Evolutionary conservation across 1,139 yeast species (phyloP), one percentile per base, ranked within the genome.

Genomic region (Martiniozyma asiatica): DNA sequence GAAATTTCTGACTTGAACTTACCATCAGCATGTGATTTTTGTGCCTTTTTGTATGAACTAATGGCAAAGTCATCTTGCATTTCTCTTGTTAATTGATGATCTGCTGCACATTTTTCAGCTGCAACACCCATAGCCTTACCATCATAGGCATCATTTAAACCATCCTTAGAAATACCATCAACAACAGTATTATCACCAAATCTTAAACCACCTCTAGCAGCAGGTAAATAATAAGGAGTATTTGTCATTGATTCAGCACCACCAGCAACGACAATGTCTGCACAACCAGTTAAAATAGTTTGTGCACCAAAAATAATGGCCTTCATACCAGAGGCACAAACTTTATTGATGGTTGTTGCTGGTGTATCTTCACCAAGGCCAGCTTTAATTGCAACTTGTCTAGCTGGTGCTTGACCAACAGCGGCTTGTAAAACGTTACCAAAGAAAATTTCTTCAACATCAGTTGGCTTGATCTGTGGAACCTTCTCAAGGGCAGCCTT

Each of bases 241-340:
- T 89, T 89, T 41, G 94, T 68, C 98, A 89, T 89, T 38, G 94
- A 79, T 62, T 89, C 98, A 41, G 95, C 92, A 51, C 98, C 98
- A 47, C 97, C 98, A 31, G 89, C 93, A 45, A 89, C 80, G 27
- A 87, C 93, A 43, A 89, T 75, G 50, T 85, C 96, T 33, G 95
- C 94, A 42, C 72, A 67, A 33, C 96, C 96, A 44, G 93, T 71
- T 51, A 80, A 59, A 49, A 89, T 87, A 38, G 89, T 62, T 61
- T 87, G 97, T 28, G 96, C 89, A 40, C 85, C 97, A 41, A 79
- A 60, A 48, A 87, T 84, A 48, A 82, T 73, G 24, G 95, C 74
- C 64, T 89, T 89, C 75, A 87, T 67, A 44, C 96, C 97, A 13
- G 94, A 80, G 25, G 98, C 96, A 65, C 98, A 89, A 35, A 89